Evolutionary conservation across 2,329 filamentous ascomycete species (phyloP).

Genomic region (Nemania diffusa): DNA sequence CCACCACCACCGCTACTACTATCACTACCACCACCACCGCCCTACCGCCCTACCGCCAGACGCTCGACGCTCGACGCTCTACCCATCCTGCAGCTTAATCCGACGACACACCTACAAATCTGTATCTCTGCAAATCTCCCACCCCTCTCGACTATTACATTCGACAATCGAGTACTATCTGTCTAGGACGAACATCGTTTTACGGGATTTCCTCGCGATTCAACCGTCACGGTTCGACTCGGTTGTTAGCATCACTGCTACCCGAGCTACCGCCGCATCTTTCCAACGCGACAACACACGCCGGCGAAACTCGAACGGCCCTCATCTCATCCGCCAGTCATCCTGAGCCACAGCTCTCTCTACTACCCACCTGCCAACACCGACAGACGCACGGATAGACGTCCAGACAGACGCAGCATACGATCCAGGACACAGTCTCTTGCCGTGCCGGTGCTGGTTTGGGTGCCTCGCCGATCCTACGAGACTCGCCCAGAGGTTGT

Average conservation of each 20-base stretch:
- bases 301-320: constrained; percentile 14
- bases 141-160: neutral
- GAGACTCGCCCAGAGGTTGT: neutral
- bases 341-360: constrained; percentile 18
- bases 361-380: constrained; percentile 20
- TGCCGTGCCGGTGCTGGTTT: constrained; percentile 13
- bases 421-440: neutral
- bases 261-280: constrained; percentile 12
- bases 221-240: neutral
- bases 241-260: neutral
- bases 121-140: neutral
- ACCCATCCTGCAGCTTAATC: constrained; percentile 27
- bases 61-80: too few relatives aligned
- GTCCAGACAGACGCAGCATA: neutral
- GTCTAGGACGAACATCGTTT: neutral
- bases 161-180: too few relatives aligned
- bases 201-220: constrained; percentile 14
- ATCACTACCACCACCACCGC: neutral
- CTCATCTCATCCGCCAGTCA: constrained; percentile 22
- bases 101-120: constrained; percentile 16
- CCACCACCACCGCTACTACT: too few relatives aligned
- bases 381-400: neutral
- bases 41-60: constrained; percentile 5
- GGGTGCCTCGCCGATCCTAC: constrained; percentile 5
- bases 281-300: constrained; percentile 26